These are phyloP conservation scores for Saccharomyces hybrid DNA, from an alignment of 1,139 yeast genomes.

Conservation along the genomic window DNA sequence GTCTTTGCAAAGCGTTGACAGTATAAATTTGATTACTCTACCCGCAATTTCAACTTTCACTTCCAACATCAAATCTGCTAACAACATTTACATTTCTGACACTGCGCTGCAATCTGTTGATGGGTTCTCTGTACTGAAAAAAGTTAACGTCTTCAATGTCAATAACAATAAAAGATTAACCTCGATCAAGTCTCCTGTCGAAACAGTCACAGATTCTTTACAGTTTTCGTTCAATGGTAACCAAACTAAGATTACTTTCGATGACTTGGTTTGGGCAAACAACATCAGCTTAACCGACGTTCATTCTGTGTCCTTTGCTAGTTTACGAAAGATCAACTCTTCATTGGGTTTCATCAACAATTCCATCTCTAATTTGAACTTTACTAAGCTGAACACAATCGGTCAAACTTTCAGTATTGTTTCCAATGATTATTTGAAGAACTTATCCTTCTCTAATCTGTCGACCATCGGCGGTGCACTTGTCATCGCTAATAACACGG, in stretches of 20 bases:
- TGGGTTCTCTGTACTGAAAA: constrained; percentile 65
- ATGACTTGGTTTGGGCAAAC: constrained; percentile 72
- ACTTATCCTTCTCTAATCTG: constrained; percentile 63
- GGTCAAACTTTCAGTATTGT: constrained; percentile 78
- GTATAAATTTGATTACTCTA: constrained; percentile 69
- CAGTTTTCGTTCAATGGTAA: constrained; percentile 82
- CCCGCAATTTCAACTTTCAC: constrained; percentile 70
- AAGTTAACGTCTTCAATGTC: constrained; percentile 69
- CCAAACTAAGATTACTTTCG: constrained; percentile 58
- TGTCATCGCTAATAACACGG: constrained; percentile 74
- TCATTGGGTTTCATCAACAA: constrained; percentile 72
- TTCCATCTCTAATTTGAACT: constrained; percentile 48
- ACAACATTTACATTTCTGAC: constrained; percentile 70
- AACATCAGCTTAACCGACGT: constrained; percentile 77
- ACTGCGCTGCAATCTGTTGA: constrained; percentile 71
- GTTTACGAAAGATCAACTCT: constrained; percentile 65
- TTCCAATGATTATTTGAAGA: constrained; percentile 65
- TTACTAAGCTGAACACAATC: constrained; percentile 49
- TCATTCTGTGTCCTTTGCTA: constrained; percentile 59
- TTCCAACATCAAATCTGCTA: constrained; percentile 71
- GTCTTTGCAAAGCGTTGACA: constrained; percentile 69
- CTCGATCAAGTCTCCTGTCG: constrained; percentile 63
- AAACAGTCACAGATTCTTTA: constrained; percentile 64
- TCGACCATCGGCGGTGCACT: constrained; percentile 80
- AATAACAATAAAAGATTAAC: constrained; percentile 78